Percentiles rank a stretch among this genome's conserved stretches.
These are phyloP conservation scores for Penicillium sp. DNA, from an alignment of 2,329 filamentous ascomycete species.

Conservation along the genomic window DNA sequence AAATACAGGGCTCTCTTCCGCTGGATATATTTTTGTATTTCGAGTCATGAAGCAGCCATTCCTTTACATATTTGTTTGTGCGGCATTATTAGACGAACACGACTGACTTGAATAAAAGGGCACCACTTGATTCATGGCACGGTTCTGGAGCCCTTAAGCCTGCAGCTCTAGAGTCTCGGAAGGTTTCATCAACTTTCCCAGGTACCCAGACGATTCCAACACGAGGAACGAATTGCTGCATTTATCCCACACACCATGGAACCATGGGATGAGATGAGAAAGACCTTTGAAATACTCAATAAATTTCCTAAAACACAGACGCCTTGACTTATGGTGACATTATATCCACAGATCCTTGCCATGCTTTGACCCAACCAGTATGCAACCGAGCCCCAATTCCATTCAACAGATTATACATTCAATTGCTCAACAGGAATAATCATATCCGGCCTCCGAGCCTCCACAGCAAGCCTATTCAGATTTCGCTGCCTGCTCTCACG, in stretches of 20 bases:
- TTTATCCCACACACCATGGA: too few relatives aligned
- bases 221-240: too few relatives aligned
- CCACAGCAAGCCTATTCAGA: slow-evolving; percentile 23
- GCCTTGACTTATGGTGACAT: not conserved
- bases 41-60: not conserved
- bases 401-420: slow-evolving; percentile 7
- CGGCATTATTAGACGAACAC: not conserved
- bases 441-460: slow-evolving; percentile 22
- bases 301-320: too few relatives aligned
- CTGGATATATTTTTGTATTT: not conserved
- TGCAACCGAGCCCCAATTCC: not conserved
- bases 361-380: not conserved
- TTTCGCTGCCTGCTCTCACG: slow-evolving; percentile 27
- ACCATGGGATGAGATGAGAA: too few relatives aligned
- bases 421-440: slow-evolving; percentile 18
- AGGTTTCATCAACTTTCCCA: too few relatives aligned
- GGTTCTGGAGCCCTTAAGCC: too few relatives aligned
- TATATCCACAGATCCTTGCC: not conserved
- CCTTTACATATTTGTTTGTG: not conserved
- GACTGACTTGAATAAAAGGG: too few relatives aligned
- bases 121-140: too few relatives aligned
- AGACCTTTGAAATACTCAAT: too few relatives aligned
- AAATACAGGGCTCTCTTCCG: not conserved
- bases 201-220: too few relatives aligned
- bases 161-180: too few relatives aligned